These are phyloP conservation scores for Eudorina sp. DNA, from an alignment of 139 green algal genomes.

Conservation along the genomic window DNA sequence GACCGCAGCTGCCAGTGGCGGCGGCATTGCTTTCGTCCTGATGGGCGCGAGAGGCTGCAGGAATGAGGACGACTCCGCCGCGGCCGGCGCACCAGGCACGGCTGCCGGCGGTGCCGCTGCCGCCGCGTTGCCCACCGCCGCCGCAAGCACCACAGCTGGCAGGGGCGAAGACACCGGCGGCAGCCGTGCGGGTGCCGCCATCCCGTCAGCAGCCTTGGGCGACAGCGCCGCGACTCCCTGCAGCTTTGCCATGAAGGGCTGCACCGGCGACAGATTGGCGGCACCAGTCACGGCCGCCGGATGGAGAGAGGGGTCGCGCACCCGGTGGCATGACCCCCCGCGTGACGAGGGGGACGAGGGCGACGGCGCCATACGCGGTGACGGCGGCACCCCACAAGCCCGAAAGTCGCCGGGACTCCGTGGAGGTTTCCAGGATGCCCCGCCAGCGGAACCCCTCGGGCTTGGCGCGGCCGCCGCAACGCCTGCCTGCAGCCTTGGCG, in stretches of 20 bases:
- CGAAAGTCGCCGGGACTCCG: conserved; percentile 7
- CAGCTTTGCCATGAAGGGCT: not conserved
- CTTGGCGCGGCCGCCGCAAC: not conserved
- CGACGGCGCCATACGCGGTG: not conserved
- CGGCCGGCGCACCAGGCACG: not conserved
- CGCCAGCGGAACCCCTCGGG: not conserved
- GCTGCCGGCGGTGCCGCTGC: not conserved
- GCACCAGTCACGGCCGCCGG: not conserved
- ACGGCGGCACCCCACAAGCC: not conserved
- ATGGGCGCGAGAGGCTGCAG: conserved; percentile 42
- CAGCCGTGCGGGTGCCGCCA: not conserved
- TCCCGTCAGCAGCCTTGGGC: not conserved
- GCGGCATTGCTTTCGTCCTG: not conserved
- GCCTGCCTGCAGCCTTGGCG: not conserved
- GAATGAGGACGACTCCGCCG: not conserved
- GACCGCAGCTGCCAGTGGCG: not conserved
- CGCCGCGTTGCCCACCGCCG: not conserved
- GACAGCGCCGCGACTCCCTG: not conserved
- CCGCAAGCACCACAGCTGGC: not conserved
- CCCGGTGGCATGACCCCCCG: not conserved
- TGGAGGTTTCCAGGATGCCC: not conserved
- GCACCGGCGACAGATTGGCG: not conserved
- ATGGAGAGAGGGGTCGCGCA: conserved; percentile 3
- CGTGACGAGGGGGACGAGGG: not conserved
- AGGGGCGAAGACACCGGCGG: not conserved